These are phyloP conservation scores for Dioszegia crocea DNA, from an alignment of 768 basidiomycete genomes.

Conservation along the genomic window DNA sequence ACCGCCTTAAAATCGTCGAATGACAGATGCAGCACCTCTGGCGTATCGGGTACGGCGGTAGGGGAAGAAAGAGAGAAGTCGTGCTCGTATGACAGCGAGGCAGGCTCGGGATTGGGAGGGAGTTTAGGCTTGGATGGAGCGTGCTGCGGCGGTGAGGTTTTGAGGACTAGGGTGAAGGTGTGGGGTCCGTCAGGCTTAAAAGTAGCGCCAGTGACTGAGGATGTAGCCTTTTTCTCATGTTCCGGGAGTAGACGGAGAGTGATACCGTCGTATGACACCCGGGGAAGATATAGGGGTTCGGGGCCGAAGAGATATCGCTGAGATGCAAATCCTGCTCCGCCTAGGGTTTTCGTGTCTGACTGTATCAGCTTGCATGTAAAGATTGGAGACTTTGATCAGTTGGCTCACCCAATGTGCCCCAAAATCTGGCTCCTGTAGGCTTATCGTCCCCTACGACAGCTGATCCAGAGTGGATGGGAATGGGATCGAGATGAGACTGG, in stretches of 20 bases:
- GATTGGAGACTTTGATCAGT: not conserved
- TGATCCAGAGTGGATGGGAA: constrained; percentile 9
- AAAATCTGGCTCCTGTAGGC: constrained; percentile 39
- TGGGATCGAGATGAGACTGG: constrained; percentile 38
- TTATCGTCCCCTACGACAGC: not conserved
- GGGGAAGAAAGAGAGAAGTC: constrained; percentile 16
- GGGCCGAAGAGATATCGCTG: constrained; percentile 47
- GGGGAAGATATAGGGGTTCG: constrained; percentile 32
- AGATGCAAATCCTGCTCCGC: constrained; percentile 52
- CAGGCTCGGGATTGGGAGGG: constrained; percentile 29
- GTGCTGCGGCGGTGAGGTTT: constrained; percentile 31
- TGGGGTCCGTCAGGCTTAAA: constrained; percentile 3
- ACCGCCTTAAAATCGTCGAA: constrained; percentile 44
- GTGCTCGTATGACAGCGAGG: constrained; percentile 42
- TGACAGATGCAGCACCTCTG: constrained; percentile 19
- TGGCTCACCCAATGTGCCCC: constrained; percentile 44
- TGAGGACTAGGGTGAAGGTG: constrained; percentile 43
- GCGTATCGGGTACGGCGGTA: not conserved
- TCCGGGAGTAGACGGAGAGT: constrained; percentile 19
- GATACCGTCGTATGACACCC: constrained; percentile 18
- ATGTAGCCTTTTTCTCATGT: not conserved
- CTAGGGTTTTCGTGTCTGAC: constrained; percentile 50
- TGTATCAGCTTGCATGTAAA: not conserved
- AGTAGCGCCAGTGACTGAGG: not conserved
- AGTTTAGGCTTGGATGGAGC: constrained; percentile 33